A percentile compares a stretch with the other conserved stretches of the same genome.
These are phyloP conservation scores for Mortierella sp. DNA, from an alignment of 371 early-diverging fungal species.

Conservation along the genomic window DNA sequence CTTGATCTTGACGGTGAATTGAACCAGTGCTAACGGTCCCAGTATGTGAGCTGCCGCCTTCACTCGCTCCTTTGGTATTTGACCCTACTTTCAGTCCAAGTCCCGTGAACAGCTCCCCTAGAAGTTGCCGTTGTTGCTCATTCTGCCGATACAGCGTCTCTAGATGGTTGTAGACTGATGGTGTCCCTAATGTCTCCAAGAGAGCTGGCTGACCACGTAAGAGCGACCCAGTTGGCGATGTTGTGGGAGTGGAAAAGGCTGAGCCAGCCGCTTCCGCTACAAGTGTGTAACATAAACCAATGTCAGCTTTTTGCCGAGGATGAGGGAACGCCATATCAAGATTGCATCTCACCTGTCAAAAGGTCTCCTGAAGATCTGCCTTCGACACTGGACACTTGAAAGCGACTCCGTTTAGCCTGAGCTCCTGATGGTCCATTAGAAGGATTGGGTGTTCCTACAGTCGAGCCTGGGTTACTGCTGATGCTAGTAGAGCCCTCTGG, in stretches of 20 bases:
- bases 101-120: slow-evolving; percentile 40
- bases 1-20: slow-evolving; percentile 24
- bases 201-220: slow-evolving; percentile 33
- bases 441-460: slow-evolving; percentile 24
- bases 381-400: slow-evolving; percentile 51
- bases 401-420: slow-evolving; percentile 46
- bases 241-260: slow-evolving; percentile 34
- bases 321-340: neutral
- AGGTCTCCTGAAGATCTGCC: slow-evolving; percentile 9
- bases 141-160: slow-evolving; percentile 52
- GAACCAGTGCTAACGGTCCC: slow-evolving; percentile 3
- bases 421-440: slow-evolving; percentile 10
- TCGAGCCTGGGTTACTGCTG: slow-evolving; percentile 13
- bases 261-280: slow-evolving; percentile 22
- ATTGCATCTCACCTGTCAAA: neutral
- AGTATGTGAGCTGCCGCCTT: neutral
- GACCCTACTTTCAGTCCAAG: slow-evolving; percentile 30
- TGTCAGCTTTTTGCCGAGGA: too few species aligned
- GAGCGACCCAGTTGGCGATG: slow-evolving; percentile 44
- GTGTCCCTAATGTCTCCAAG: slow-evolving; percentile 26
- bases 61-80: neutral
- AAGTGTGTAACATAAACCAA: neutral
- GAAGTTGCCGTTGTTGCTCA: slow-evolving; percentile 49
- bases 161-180: slow-evolving; percentile 30
- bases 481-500: slow-evolving; percentile 2